A percentile compares a stretch with the other conserved stretches of the same genome.
Evolutionary conservation across 495 filamentous ascomycete genomes (phyloP).

Genomic region (Aspergillus asperescens): DNA sequence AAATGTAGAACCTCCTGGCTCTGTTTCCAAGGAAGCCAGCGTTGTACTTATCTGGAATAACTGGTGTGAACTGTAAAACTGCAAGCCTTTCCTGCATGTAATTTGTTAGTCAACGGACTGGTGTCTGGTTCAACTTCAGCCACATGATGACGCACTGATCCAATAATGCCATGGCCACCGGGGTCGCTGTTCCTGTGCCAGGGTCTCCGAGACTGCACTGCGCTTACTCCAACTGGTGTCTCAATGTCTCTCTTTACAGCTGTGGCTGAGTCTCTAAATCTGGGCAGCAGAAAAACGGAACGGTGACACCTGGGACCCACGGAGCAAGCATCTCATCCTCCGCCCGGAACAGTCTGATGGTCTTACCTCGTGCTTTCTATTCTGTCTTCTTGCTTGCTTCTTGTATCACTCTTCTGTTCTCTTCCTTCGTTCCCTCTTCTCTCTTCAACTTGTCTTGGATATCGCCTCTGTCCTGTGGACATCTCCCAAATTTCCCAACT

Average conservation of each 20-base stretch:
- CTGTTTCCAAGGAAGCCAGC: too few species aligned
- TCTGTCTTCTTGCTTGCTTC: conserved; percentile 3
- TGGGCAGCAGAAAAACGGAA: background rate
- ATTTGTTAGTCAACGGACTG: background rate
- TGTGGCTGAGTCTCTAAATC: background rate
- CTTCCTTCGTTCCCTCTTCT: conserved; percentile 8
- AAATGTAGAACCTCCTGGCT: too few species aligned
- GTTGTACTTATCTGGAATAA: too few species aligned
- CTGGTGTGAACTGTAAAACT: too few species aligned
- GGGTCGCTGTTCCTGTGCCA: background rate
- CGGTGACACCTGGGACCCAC: conserved; percentile 3
- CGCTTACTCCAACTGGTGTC: too few species aligned
- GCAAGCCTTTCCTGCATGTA: too few species aligned
- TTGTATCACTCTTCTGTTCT: conserved; percentile 4
- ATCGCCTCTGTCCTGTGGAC: conserved; percentile 1
- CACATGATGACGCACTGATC: background rate
- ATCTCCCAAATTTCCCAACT: background rate
- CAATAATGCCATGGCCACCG: too few species aligned
- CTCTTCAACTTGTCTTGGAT: background rate
- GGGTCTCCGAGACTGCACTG: too few species aligned
- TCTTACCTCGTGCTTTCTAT: conserved; percentile 7
- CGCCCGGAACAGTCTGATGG: background rate
- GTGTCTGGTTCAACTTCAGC: background rate
- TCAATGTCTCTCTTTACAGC: too few species aligned
- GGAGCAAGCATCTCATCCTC: conserved; percentile 4